Evolutionary conservation across 768 basidiomycete species (phyloP), one percentile per base, ranked within the genome.

Genomic region (Leucocoprinus leucothites): DNA sequence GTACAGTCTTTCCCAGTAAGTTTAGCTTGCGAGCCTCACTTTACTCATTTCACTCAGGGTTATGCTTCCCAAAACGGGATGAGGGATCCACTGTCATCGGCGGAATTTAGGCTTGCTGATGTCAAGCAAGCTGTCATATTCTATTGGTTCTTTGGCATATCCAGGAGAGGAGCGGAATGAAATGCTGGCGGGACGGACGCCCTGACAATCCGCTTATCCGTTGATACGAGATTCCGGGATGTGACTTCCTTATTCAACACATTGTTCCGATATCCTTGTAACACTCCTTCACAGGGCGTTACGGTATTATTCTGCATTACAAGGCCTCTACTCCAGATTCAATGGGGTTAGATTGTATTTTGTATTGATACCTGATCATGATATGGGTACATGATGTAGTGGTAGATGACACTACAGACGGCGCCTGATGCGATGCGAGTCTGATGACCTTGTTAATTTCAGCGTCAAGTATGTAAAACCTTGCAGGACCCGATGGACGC

Each of bases 61-160:
- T 14, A 35, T 35, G 18, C 14, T 41, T 14, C 13, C 18, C 4
- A 5, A 7, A 16, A 31, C 31, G 31, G 31, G 6, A 31, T 41
- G 9, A 16, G 34, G 48, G 36, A 50, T 34, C 48, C 48, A 50
- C 36, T 31, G 31, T 31, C 31, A 31, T 31, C 48, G 48, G 48
- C 48, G 48, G 48, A 50, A 36, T n/a, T 50, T 16, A 11, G 35
- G 22, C 16, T 35, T 19, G 19, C 19, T 38, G 21, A 36, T 50
- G 48, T 50, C 22, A 40, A 38, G 21, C 6, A 38, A 50, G 8
- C 18, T 50, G 21, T 13, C 22, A 21, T 21, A 24, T 22, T 38
- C 48, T 21, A 14, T 50, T 31, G 31, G 31, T n/a, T n/a, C 31
- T 5, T 31, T 31, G 31, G 11, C 31, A 31, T 31, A 5, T 5